Evolutionary conservation across 78 protist species (phyloP), one percentile per base, ranked within the genome.

Genomic region (Dictyostelium intermedium): DNA sequence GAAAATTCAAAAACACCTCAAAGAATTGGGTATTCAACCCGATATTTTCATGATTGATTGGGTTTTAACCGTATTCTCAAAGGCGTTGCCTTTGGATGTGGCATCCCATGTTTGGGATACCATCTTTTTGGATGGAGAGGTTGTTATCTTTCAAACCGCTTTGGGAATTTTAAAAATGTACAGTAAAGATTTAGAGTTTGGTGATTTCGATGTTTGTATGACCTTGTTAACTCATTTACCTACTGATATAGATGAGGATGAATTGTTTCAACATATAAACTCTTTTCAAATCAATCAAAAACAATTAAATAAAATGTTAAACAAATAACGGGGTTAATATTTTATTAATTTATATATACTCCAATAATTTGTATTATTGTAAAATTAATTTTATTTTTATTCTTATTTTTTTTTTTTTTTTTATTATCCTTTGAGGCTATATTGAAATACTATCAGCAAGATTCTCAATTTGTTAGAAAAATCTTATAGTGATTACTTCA

Each of bases 101-200:
- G 98, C 98, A 0, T 32, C 92, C 27, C 96, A 97, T 35, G 84
- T 98, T 9, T 98, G 98, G 98, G 99, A 98, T 45, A 34, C 76
- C 20, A 91, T 82, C 0, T 34, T 98, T 41, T 73, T 96, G 39
- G 92, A 97, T 73, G 96, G 96, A 11, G 98, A 97, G 32, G 2
- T 32, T 6, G 73, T 96, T 5, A 63, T 96, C 1, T 92, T 92
- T 82, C 93, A 91, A 63, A 86, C 73, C 1, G 95, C 92, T 2
- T 74, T 93, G 1, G 96, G 95, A 39, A 89, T 91, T 10, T 63
- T 91, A 66, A 83, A 91, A 50, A 56, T 78, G 87, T 91, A 91
- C 30, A 76, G 87, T 43, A 82, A 91, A 41, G 91, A 84, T 23
- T 77, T 91, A 45, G 91, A 91, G 14, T 43, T 20, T 63, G 87